Base-by-base conservation (phyloP, 1,284 basidiomycete genomes). In the Puccinia polysora region DNA sequence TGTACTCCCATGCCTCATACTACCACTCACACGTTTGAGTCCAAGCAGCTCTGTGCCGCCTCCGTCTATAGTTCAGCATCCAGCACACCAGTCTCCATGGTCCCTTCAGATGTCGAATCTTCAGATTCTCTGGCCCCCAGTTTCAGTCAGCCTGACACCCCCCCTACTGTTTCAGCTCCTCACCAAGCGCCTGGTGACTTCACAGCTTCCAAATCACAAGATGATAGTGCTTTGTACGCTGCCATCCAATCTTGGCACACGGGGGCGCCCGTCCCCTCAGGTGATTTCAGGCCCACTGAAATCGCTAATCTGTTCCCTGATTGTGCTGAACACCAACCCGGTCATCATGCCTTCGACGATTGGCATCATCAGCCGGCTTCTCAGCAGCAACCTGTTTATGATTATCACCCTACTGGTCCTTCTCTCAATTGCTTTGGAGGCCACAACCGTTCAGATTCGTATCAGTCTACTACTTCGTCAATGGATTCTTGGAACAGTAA, bases 391-490 rank as follows among this genome's bases (percentile, higher is more conserved):
- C 32, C 40, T 20, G 14, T 45, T 20, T 12, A 62, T 62, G 59
- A 50, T 18, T 50, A 64, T 50, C 23, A 52, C 12, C 62, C n/a
- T 15, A 2, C 38, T 5, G 40, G 23, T 3, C 34, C 40, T 12
- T 43, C 43, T 2, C 36, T 64, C 14, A 47, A 2, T 23, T 43
- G 50, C n/a, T 15, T 14, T 3, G 6, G 23, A 10, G 65, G 52
- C 12, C 65, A 67, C 53, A 40, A 32, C 15, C 50, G 65, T 15
- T 67, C 65, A 36, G 52, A 34, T 3, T 67, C 65, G 15, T 45
- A 67, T 43, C 52, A 67, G 28, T 67, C 65, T 32, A 56, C 65
- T 67, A 30, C 20, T n/a, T 63, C 49, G 14, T 55, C 65, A 18
- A n/a, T 20, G 4, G 38, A 60, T 14, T 60, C 58, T 7, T 60